These are phyloP conservation scores for Pleomassaria siparia DNA, from an alignment of 2,329 filamentous ascomycete species.

Conservation along the genomic window DNA sequence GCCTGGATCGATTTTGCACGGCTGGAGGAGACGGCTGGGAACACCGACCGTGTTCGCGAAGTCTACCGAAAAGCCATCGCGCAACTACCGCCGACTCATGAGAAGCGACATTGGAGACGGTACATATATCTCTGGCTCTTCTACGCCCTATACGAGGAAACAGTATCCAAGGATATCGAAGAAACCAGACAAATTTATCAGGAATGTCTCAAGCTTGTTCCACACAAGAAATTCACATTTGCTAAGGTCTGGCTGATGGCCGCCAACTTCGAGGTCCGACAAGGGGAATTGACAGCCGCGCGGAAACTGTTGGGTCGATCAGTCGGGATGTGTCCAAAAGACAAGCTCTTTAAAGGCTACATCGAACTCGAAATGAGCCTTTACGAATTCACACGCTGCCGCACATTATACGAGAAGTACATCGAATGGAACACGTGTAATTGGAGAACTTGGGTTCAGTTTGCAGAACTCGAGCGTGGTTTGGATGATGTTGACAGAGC, in stretches of 20 bases:
- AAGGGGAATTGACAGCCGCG: constrained; percentile 75
- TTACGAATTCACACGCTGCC: constrained; percentile 90
- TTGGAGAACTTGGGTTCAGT: constrained; percentile 93
- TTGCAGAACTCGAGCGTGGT: constrained; percentile 88
- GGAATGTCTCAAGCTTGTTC: constrained; percentile 82
- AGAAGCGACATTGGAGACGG: constrained; percentile 94
- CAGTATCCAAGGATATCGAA: constrained; percentile 74
- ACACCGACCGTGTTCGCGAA: constrained; percentile 81
- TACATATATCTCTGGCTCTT: constrained; percentile 99
- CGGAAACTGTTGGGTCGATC: constrained; percentile 87
- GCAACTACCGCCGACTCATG: constrained; percentile 89
- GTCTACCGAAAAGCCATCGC: constrained; percentile 95
- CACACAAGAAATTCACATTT: constrained; percentile 96
- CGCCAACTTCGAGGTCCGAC: constrained; percentile 89
- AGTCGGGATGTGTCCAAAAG: constrained; percentile 93
- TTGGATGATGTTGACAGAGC: constrained; percentile 87
- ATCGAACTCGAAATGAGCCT: constrained; percentile 89
- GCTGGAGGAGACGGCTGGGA: constrained; percentile 82
- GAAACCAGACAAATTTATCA: constrained; percentile 88
- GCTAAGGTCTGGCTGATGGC: constrained; percentile 95
- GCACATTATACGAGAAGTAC: constrained; percentile 90
- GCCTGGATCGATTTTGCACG: constrained; percentile 94
- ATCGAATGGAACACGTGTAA: constrained; percentile 90
- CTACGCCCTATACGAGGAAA: constrained; percentile 94
- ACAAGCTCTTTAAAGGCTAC: constrained; percentile 92